phyloP scores from a whole-genome alignment of 2,329 filamentous ascomycete species.

The Alternaria sp. region DNA sequence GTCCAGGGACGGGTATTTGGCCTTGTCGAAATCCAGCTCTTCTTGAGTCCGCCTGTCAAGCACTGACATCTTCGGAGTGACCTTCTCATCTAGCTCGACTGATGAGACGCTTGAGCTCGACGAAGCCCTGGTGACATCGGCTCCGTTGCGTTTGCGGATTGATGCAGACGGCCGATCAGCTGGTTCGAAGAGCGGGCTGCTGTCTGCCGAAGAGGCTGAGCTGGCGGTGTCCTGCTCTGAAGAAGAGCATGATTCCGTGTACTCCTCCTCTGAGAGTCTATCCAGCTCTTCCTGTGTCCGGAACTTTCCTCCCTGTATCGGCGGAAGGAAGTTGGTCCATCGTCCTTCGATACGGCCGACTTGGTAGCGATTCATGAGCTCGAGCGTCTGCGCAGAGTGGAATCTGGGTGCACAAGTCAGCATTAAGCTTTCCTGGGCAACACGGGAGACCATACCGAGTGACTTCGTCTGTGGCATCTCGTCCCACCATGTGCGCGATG shows the following conservation, averaged over 20 bases:
- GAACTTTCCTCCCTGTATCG: constrained; percentile 88
- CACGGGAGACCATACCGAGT: constrained; percentile 69
- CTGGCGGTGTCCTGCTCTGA: constrained; percentile 36
- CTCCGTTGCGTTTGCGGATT: constrained; percentile 50
- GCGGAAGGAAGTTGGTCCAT: constrained; percentile 89
- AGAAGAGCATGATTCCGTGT: constrained; percentile 18
- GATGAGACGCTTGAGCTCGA: constrained; percentile 68
- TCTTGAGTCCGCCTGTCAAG: constrained; percentile 76
- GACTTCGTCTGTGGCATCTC: constrained; percentile 93
- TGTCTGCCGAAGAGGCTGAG: constrained; percentile 59
- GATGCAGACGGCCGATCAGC: constrained; percentile 47
- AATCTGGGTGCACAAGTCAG: constrained; percentile 61
- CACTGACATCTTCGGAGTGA: constrained; percentile 61
- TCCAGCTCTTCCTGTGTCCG: constrained; percentile 57
- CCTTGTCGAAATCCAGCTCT: constrained; percentile 75
- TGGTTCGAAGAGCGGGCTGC: constrained; percentile 66
- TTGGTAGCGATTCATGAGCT: constrained; percentile 79
- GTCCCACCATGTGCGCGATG: constrained; percentile 90
- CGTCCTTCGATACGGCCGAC: constrained; percentile 81
- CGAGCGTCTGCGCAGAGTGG: constrained; percentile 78
- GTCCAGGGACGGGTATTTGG: constrained; percentile 83
- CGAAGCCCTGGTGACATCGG: constrained; percentile 47
- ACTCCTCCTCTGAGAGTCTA: constrained; percentile 45
- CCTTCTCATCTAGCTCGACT: constrained; percentile 51
- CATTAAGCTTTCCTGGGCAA: neutral